Evolutionary conservation across 768 basidiomycete species (phyloP).

Genomic region (Termitomyces heimii): DNA sequence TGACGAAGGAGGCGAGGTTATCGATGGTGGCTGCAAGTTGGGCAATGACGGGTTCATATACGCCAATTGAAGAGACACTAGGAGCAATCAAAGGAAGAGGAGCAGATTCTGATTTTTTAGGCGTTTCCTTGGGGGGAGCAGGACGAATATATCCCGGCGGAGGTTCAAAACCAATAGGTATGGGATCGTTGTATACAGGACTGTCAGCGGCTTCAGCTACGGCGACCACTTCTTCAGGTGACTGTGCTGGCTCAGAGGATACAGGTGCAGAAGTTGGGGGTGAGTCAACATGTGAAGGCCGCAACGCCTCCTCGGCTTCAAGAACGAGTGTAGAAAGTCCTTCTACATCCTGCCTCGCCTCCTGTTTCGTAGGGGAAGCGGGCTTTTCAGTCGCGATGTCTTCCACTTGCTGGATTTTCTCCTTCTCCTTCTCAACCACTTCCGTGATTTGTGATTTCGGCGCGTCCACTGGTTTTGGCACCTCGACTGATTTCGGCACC

Average conservation of each 20-base stretch:
- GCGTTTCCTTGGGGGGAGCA: slow-evolving; percentile 38
- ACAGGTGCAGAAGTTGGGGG: slow-evolving; percentile 11
- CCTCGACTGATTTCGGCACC: background rate
- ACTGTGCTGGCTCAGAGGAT: background rate
- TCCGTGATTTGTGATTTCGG: slow-evolving; percentile 40
- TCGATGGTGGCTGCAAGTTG: slow-evolving; percentile 94
- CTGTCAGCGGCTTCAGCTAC: slow-evolving; percentile 18
- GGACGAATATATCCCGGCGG: slow-evolving; percentile 83
- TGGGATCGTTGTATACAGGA: slow-evolving; percentile 57
- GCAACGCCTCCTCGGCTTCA: slow-evolving; percentile 70
- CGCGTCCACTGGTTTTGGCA: slow-evolving; percentile 19
- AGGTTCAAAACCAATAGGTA: slow-evolving; percentile 93
- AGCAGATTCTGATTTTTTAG: slow-evolving; percentile 19
- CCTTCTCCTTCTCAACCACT: slow-evolving; percentile 40
- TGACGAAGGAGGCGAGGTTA: slow-evolving; percentile 79
- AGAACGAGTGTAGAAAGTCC: slow-evolving; percentile 63
- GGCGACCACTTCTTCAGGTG: slow-evolving; percentile 5
- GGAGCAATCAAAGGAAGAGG: slow-evolving; percentile 78
- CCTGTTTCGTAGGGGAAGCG: slow-evolving; percentile 11
- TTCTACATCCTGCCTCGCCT: slow-evolving; percentile 41
- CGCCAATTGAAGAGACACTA: slow-evolving; percentile 59
- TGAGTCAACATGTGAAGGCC: slow-evolving; percentile 30
- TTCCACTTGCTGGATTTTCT: slow-evolving; percentile 33
- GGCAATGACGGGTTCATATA: slow-evolving; percentile 86
- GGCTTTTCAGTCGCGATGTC: slow-evolving; percentile 8